Evolutionary conservation across 805 yeast genomes (phyloP).

Genomic region (Yamadazyma phyllophila): DNA sequence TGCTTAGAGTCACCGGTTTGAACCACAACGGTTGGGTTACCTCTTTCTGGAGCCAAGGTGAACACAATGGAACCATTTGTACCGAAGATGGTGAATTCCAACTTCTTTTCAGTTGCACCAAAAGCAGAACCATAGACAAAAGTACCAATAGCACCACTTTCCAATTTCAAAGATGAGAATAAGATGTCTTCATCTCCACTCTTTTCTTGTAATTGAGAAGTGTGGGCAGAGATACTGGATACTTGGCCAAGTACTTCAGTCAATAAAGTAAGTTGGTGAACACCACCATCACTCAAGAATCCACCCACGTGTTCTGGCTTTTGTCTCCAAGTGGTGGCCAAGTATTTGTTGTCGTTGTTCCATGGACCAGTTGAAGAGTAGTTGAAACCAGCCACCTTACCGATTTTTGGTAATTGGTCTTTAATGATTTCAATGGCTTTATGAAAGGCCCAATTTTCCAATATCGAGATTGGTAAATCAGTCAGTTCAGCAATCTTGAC

Average conservation of each 20-base stretch:
- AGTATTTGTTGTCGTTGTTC: slow-evolving; percentile 56
- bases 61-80: slow-evolving; percentile 70
- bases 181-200: slow-evolving; percentile 83
- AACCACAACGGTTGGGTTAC: slow-evolving; percentile 38
- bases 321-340: slow-evolving; percentile 80
- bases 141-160: slow-evolving; percentile 70
- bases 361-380: slow-evolving; percentile 75
- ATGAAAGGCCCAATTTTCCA: slow-evolving; percentile 85
- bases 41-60: slow-evolving; percentile 55
- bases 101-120: slow-evolving; percentile 74
- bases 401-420: slow-evolving; percentile 62
- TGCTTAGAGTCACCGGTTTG: slow-evolving; percentile 30
- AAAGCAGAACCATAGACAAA: slow-evolving; percentile 85
- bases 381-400: slow-evolving; percentile 66
- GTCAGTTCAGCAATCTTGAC: slow-evolving; percentile 63
- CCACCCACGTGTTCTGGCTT: slow-evolving; percentile 94
- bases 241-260: slow-evolving; percentile 80
- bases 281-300: slow-evolving; percentile 91
- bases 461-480: slow-evolving; percentile 67
- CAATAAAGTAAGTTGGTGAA: slow-evolving; percentile 86
- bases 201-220: slow-evolving; percentile 71
- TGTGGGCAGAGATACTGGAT: slow-evolving; percentile 66
- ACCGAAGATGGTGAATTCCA: slow-evolving; percentile 72
- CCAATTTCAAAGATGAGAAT: slow-evolving; percentile 63
- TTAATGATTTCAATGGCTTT: slow-evolving; percentile 55